These are phyloP conservation scores for Globisporangium rhizosaccharum DNA, from an alignment of 352 stramenopile species.

Conservation along the genomic window DNA sequence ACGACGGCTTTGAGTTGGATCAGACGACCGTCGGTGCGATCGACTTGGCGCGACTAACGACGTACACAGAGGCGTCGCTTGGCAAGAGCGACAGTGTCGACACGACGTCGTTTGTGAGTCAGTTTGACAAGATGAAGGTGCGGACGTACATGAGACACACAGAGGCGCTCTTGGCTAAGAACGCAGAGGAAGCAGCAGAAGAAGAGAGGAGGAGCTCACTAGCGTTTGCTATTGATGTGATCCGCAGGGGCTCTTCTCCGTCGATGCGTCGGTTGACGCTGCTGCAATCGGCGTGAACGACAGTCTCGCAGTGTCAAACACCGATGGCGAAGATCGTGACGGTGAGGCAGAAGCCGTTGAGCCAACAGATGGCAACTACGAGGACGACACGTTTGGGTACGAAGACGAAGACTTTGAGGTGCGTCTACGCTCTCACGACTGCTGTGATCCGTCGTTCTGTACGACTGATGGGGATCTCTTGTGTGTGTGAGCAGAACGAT, in stretches of 20 bases:
- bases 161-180: no score
- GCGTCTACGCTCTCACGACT: not conserved
- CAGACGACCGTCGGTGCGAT: conserved; percentile 29
- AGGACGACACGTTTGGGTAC: conserved; percentile 56
- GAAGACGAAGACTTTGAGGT: conserved; percentile 77
- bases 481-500: not conserved
- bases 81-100: conserved; percentile 6
- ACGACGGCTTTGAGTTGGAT: conserved; percentile 65
- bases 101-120: conserved; percentile 18
- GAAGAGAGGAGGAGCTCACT: not conserved
- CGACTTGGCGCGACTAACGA: conserved; percentile 1
- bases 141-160: not conserved
- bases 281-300: conserved; percentile 4
- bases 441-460: not conserved
- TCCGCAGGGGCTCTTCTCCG: conserved; percentile 15
- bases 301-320: not conserved
- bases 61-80: conserved; percentile 1
- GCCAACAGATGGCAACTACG: not conserved
- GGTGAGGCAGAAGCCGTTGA: conserved; percentile 4
- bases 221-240: not conserved
- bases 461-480: not conserved
- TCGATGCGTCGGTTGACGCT: conserved; percentile 21
- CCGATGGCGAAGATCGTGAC: conserved; percentile 4
- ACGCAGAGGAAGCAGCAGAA: no score
- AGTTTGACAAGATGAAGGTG: conserved; percentile 42